Base-by-base conservation (phyloP, 2,329 filamentous ascomycete species). In the Scorias spongiosa region DNA sequence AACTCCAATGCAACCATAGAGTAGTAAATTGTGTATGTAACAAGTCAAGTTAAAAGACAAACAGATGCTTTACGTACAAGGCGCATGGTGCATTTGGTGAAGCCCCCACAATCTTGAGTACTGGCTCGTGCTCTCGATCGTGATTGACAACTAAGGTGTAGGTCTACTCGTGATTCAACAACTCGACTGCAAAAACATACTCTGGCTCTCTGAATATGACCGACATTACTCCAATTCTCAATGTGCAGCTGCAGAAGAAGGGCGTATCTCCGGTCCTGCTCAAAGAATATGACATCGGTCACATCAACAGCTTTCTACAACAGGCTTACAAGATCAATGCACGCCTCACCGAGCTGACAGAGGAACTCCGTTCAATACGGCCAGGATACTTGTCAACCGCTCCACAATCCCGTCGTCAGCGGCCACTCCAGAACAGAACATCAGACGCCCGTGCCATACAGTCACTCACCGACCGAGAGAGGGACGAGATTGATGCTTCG, bases 251-350 rank as follows among this genome's bases (percentile, higher is more conserved):
- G 18, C 72, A 72, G 55, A 66, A 71, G 53, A 75, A 66, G 75
- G 62, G 50, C 14, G 71, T 72, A 39, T 65, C 67, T 26, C 64
- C 69, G 7, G 69, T 72, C 10, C 51, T 71, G 64, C 53, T 60
- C 44, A 59, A 65, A 47, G 57, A 56, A 10, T 67, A 63, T 48
- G 59, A 59, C 46, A 54, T 63, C 42, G 58, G 59, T 40, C 55
- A 57, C 43, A 74, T 91, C 42, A 84, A 95, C 60, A 82, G 83
- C 55, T 98, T 96, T 60, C 69, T 96, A 29, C 87, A 89, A 59
- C 89, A 96, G 65, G 91, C 91, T 43, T 91, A 93, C 65, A 78
- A 82, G 60, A 95, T 96, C 63, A 91, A 93, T 60, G 75, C 79
- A 7, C 86, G 93, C 60, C 93, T 96, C 48, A 66, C 75, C 48